Evolutionary conservation across 2,329 filamentous ascomycete species (phyloP).

Genomic region (Xylariaceae sp.): DNA sequence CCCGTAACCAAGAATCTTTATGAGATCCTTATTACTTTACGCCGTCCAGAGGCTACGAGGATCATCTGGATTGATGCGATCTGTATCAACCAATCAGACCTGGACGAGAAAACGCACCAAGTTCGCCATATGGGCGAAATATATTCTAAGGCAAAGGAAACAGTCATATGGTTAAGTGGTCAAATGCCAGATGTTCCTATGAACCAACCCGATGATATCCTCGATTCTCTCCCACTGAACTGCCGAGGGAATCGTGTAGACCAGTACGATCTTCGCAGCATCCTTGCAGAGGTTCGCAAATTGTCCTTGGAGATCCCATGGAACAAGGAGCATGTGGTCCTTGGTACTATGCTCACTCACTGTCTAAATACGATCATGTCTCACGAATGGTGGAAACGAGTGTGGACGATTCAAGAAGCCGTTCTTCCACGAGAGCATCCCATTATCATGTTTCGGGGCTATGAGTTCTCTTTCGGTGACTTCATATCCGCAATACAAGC

Average conservation of each 20-base stretch:
- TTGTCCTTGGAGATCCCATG: background rate
- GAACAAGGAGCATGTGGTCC: background rate
- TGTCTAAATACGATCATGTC: background rate
- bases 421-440: background rate
- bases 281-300: background rate
- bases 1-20: background rate
- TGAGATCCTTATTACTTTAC: background rate
- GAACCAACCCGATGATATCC: background rate
- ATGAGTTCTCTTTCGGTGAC: too few relatives aligned
- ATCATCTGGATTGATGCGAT: constrained; percentile 25
- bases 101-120: constrained; percentile 4
- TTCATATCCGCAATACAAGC: too few relatives aligned
- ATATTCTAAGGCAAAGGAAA: constrained; percentile 3
- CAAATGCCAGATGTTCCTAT: too few relatives aligned
- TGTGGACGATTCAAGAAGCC: constrained; percentile 8
- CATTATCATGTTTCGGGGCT: background rate
- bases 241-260: background rate
- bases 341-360: background rate
- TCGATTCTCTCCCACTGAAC: background rate
- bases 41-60: background rate
- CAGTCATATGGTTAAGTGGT: constrained; percentile 11
- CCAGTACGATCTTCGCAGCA: background rate
- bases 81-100: constrained; percentile 23
- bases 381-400: background rate
- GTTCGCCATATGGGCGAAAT: constrained; percentile 21